Conservation (phyloP, 371 early-diverging fungal species). For the Smittium culicis region DNA sequence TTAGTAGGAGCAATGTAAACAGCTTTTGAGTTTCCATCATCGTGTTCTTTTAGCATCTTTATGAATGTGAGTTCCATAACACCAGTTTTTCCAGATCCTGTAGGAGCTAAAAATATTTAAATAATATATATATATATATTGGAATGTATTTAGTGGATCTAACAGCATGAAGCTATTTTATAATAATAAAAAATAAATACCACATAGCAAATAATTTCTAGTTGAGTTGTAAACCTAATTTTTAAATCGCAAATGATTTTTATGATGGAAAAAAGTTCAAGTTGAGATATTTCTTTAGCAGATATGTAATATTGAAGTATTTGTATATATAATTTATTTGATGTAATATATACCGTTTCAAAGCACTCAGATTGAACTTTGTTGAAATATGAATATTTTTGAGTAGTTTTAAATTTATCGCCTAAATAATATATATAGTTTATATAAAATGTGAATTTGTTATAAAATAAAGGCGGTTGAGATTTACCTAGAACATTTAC, state of each 20-base stretch:
- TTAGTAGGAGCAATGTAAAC: constrained; percentile 11
- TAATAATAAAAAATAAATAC: no score
- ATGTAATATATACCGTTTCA: background rate
- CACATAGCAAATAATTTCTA: constrained; percentile 2
- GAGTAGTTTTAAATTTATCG: background rate
- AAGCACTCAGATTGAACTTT: constrained; percentile 1
- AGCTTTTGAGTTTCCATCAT: background rate
- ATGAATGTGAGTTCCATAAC: constrained; percentile 10
- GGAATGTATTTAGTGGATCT: no score
- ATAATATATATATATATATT: no score
- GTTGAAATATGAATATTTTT: background rate
- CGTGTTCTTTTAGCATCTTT: background rate
- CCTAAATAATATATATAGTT: constrained; percentile 1
- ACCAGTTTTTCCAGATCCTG: constrained; percentile 12
- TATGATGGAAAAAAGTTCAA: no score
- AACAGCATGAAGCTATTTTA: no score
- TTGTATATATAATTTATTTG: background rate
- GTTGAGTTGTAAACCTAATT: background rate
- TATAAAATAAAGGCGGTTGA: no score
- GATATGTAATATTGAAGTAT: no score
- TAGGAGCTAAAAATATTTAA: constrained; percentile 12
- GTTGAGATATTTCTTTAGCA: no score
- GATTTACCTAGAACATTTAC: no score
- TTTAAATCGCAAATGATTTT: no score
- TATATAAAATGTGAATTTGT: background rate